Conservation (phyloP, 1,284 basidiomycete species). For the Irpex lacteus region DNA sequence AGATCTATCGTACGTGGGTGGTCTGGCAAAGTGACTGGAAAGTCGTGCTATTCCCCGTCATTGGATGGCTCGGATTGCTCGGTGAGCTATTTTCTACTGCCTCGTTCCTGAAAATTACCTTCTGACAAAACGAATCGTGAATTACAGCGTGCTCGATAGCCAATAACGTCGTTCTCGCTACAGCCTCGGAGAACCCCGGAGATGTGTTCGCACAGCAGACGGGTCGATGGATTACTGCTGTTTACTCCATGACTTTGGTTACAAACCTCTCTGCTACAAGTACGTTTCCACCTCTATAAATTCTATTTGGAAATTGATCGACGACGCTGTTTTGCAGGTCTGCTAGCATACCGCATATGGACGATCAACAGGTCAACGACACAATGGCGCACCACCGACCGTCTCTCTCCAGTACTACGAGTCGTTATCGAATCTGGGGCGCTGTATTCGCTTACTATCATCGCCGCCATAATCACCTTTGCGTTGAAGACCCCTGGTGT, state of each 20-base stretch:
- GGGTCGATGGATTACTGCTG: constrained; percentile 29
- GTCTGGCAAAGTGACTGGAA: constrained; percentile 23
- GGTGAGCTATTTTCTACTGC: constrained; percentile 14
- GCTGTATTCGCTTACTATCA: constrained; percentile 32
- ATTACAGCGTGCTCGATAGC: not conserved
- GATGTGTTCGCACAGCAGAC: constrained; percentile 22
- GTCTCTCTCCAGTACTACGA: constrained; percentile 26
- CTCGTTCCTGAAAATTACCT: not conserved
- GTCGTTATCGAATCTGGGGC: constrained; percentile 33
- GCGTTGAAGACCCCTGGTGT: constrained; percentile 28
- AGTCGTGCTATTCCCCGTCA: constrained; percentile 20
- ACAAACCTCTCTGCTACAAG: constrained; percentile 31
- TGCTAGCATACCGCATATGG: constrained; percentile 29
- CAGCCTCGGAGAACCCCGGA: constrained; percentile 13
- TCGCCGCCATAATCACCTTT: constrained; percentile 31
- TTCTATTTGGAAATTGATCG: not conserved
- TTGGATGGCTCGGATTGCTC: constrained; percentile 24
- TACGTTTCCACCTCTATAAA: constrained; percentile 13
- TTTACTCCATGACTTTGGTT: constrained; percentile 27
- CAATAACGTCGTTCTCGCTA: constrained; percentile 16
- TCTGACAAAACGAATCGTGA: not conserved
- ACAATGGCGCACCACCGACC: constrained; percentile 16
- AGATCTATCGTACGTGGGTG: constrained; percentile 30
- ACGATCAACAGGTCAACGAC: constrained; percentile 20
- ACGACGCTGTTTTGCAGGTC: constrained; percentile 12